Evolutionary conservation across 129 eudicot species (phyloP), one percentile per base, ranked within the genome.

Genomic region (Arctium lappa): DNA sequence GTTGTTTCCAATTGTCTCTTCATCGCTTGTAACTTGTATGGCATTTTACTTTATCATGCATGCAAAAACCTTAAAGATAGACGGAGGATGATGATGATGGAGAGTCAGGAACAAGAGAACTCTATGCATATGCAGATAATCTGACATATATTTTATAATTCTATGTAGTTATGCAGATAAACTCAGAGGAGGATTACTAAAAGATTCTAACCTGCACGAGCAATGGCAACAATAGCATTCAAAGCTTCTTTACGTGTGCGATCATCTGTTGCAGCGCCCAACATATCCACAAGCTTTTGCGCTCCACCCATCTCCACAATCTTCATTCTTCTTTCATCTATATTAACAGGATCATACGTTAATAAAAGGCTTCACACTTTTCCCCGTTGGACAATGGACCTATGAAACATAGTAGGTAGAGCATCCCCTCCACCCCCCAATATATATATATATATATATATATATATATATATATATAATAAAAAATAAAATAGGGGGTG

Each of bases 271-370:
- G 99, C 97, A 85, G 86, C 75, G 38, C 80, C 85, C 82, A 96
- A 85, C 99, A 96, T 93, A 16, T 89, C 89, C 66, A 96, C 87
- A 79, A 93, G 95, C 85, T 89, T 83, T 80, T 88, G 76, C 13
- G 89, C 94, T 48, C 94, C 98, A 73, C 99, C 98, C 86, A 96
- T 68, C 90, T 93, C 98, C 72, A 96, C 89, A 76, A 96, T 96
- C 80, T 91, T 91, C 95, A 87, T 91, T 84, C 99, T 91, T 80
- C 85, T 86, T 80, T 93, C 92, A 87, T 95, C 99, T 95, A 82
- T 13, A 70, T n/a, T 2, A 15, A 37, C 39, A 72, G 8, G 73
- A 36, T 82, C 46, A 68, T 69, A 8, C 33, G 2, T 56, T 36
- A 30, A 46, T 22, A 39, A 6, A 74, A 78, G 12, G 36, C 12